Base-by-base conservation (phyloP, 768 basidiomycete genomes). In the Sutorius australiensis region DNA sequence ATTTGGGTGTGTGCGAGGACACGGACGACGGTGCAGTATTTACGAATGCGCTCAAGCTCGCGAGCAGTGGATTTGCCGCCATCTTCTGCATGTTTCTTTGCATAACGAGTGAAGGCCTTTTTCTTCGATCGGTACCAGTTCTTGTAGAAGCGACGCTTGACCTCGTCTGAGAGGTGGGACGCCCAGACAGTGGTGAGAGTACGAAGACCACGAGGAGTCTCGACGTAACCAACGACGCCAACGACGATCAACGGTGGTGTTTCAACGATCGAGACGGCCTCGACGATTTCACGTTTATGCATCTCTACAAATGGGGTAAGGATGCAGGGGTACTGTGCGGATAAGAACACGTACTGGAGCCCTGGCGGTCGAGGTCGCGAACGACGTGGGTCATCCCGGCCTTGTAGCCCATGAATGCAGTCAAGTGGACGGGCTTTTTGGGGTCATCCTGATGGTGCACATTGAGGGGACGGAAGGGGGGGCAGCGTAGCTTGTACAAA, bases 51-150 rank as follows among this genome's bases (percentile, higher is more conserved):
- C 80, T 98, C 95, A 65, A 99, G 87, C 74, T 99, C 97, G 69
- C 94, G 92, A 57, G 85, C 80, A 65, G 92, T 83, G 49, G 91
- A 90, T 75, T 93, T 92, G 71, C 92, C 93, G 61, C 83, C 82
- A 67, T 94, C 89, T 73, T 98, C 95, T 53, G 95, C 89, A 73
- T 95, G 89, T 80, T 95, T 98, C 86, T 97, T 97, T 72, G 97
- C 95, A 75, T 99, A 99, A 71, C 93, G 92, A 68, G 97, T 99
- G 85, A 98, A 99, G 37, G 97, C 97, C 87, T 99, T 99, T 85
- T 98, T 98, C 90, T 99, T 99, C 46, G 93, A 95, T 64, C 92
- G 87, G 82, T 98, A 98, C 95, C 95, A 98, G 84, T 95, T 97
- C 83, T 94, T 95, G 89, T 98, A 98, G 87, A 99, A 98, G 64